phyloP scores from a whole-genome alignment of 306 rosid genomes.

The Oxytropis ochrocephala region DNA sequence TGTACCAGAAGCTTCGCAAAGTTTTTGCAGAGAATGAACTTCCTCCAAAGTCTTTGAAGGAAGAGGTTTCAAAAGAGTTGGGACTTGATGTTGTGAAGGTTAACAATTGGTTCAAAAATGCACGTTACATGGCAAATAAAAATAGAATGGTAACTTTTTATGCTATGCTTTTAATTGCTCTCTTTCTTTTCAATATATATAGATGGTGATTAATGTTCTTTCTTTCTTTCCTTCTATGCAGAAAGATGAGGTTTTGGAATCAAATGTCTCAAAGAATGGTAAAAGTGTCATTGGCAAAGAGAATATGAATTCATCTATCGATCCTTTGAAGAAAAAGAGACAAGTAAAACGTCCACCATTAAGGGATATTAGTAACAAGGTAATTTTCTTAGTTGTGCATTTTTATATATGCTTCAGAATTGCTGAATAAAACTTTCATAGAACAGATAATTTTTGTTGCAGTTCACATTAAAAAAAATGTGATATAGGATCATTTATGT shows the following conservation, averaged over 20 bases:
- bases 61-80: slow-evolving; percentile 66
- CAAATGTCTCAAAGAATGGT: slow-evolving; percentile 29
- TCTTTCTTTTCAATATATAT: neutral
- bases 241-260: slow-evolving; percentile 28
- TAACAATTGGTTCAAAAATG: slow-evolving; percentile 95
- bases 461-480: neutral
- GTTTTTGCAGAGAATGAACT: slow-evolving; percentile 76
- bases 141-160: slow-evolving; percentile 53
- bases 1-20: slow-evolving; percentile 75
- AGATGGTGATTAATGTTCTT: too few species aligned
- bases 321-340: slow-evolving; percentile 35
- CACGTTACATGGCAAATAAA: slow-evolving; percentile 78
- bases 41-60: slow-evolving; percentile 69
- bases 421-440: neutral
- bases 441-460: neutral
- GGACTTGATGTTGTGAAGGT: slow-evolving; percentile 81
- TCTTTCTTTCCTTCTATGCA: neutral
- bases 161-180: neutral
- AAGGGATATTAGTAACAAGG: slow-evolving; percentile 41
- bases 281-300: slow-evolving; percentile 16
- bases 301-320: slow-evolving; percentile 32
- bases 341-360: slow-evolving; percentile 23
- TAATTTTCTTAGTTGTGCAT: too few species aligned
- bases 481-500: neutral
- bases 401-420: neutral